phyloP scores from a whole-genome alignment of 805 yeast species.

The Sungouiozyma intestinalis region DNA sequence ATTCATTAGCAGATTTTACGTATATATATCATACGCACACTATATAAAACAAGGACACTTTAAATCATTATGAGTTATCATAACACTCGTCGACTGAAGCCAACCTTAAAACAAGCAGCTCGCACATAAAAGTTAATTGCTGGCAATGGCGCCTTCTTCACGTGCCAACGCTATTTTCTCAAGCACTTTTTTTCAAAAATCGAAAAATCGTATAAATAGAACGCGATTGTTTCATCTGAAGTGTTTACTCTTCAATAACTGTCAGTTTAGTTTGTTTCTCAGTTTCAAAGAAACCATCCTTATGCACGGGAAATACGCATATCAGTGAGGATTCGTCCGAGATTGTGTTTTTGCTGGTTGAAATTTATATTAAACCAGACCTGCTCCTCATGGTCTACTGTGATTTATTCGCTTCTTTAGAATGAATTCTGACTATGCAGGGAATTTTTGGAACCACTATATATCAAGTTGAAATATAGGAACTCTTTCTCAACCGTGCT shows the following conservation, averaged over 20 bases:
- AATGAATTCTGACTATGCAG: conserved; percentile 31
- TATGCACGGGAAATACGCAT: conserved; percentile 99
- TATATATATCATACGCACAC: background rate
- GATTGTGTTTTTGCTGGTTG: conserved; percentile 99
- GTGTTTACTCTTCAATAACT: conserved; percentile 1
- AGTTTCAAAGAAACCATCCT: conserved; percentile 48
- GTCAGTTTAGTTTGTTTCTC: background rate
- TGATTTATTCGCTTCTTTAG: conserved; percentile 38
- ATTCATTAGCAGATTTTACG: conserved; percentile 3
- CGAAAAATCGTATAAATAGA: background rate
- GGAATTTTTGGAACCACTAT: conserved; percentile 63
- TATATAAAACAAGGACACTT: background rate
- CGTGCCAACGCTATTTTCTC: no score
- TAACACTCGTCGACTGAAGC: no score
- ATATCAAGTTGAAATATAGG: background rate
- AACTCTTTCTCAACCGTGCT: no score
- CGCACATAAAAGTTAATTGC: no score
- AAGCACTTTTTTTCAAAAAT: no score
- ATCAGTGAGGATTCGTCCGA: conserved; percentile 99
- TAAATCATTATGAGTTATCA: no score
- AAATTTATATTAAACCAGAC: conserved; percentile 90
- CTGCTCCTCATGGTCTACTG: conserved; percentile 43
- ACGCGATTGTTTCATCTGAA: background rate
- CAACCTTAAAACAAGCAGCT: no score
- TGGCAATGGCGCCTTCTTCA: background rate